These are phyloP conservation scores for Colletotrichum lini DNA, from an alignment of 2,329 filamentous ascomycete species.

Conservation along the genomic window DNA sequence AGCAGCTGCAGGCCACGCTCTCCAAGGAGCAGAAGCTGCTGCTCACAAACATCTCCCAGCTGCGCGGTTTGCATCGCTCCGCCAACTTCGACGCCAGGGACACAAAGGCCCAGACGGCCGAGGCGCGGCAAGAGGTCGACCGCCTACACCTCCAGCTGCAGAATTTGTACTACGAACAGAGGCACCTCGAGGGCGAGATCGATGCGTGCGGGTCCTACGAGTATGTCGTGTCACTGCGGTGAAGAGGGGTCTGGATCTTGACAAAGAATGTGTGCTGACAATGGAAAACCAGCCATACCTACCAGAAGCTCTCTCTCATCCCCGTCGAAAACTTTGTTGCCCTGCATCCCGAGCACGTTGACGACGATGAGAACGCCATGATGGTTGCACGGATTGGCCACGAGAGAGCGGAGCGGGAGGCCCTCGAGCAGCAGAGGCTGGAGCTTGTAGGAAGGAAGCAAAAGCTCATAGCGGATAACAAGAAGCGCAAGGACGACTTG, in stretches of 20 bases:
- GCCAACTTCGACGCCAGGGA: constrained; percentile 86
- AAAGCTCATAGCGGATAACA: constrained; percentile 80
- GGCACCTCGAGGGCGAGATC: constrained; percentile 92
- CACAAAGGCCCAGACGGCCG: constrained; percentile 88
- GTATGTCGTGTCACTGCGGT: constrained; percentile 60
- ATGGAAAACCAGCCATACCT: constrained; percentile 77
- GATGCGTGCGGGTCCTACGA: constrained; percentile 91
- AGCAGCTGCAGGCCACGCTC: constrained; percentile 70
- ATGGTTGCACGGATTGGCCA: constrained; percentile 94
- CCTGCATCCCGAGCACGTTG: constrained; percentile 80
- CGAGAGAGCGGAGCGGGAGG: constrained; percentile 87
- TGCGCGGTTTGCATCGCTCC: constrained; percentile 86
- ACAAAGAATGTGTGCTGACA: constrained; percentile 45
- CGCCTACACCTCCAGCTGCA: constrained; percentile 92
- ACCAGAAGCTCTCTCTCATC: constrained; percentile 88
- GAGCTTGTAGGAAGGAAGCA: constrained; percentile 78
- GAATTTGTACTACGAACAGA: constrained; percentile 96
- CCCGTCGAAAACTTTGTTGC: constrained; percentile 85
- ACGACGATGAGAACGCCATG: constrained; percentile 81
- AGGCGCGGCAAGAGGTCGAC: constrained; percentile 92
- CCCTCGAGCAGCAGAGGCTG: constrained; percentile 86
- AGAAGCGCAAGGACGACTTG: constrained; percentile 92
- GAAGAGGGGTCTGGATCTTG: neutral
- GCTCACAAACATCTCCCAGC: constrained; percentile 81
- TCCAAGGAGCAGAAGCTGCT: constrained; percentile 86